These are phyloP conservation scores for Medicago lupulina DNA, from an alignment of 306 rosid genomes.

Conservation along the genomic window DNA sequence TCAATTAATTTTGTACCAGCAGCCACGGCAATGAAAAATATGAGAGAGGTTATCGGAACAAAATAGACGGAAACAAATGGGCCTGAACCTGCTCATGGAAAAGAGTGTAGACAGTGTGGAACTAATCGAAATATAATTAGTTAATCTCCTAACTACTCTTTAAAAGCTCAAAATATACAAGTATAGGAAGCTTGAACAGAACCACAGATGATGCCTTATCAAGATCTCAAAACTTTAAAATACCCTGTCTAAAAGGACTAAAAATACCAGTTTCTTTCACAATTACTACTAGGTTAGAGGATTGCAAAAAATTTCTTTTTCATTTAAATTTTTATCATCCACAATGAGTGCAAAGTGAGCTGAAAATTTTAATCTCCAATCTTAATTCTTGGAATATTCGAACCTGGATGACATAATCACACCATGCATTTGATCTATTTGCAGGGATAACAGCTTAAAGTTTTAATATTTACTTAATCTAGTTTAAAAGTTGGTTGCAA, in stretches of 20 bases:
- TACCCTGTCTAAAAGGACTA: no score
- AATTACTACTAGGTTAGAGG: conserved; percentile 9
- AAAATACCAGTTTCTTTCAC: neutral
- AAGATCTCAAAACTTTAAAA: no score
- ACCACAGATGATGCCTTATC: no score
- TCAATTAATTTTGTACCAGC: conserved; percentile 6
- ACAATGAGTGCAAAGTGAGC: conserved; percentile 2
- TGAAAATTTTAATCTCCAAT: conserved; percentile 16
- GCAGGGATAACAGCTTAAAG: neutral
- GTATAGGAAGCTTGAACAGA: no score
- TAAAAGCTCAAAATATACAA: neutral
- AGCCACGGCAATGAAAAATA: conserved; percentile 22
- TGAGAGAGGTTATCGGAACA: neutral
- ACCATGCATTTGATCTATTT: conserved; percentile 10
- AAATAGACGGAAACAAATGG: neutral
- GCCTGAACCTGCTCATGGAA: conserved; percentile 4
- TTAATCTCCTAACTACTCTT: conserved; percentile 11
- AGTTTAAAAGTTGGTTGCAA: neutral
- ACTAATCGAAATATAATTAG: neutral
- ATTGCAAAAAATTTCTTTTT: conserved; percentile 16
- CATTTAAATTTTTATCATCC: conserved; percentile 1
- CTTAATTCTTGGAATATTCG: conserved; percentile 7
- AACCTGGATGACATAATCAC: conserved; percentile 3
- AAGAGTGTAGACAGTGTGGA: conserved; percentile 6
- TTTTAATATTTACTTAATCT: conserved; percentile 9